Base-by-base conservation (phyloP, 495 filamentous ascomycete genomes). In the Podospora conica region DNA sequence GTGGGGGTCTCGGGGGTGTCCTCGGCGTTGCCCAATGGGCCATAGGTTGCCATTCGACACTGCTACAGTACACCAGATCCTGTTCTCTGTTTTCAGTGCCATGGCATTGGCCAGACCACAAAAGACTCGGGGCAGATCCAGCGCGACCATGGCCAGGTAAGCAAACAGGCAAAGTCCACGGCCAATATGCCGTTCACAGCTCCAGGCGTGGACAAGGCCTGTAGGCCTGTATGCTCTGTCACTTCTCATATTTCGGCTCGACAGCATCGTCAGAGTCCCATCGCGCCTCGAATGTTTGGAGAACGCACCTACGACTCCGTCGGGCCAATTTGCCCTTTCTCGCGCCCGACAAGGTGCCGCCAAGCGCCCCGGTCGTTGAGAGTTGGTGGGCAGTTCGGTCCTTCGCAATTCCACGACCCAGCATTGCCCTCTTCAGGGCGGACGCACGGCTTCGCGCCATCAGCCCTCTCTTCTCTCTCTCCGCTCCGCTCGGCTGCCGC, bases 351-450 rank as follows among this genome's bases (percentile, higher is more conserved):
- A 27, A 61, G 18, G 15, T 33, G 11, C 60, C 22, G 18, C 60
- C 60, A 18, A 48, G 60, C 40, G 60, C 33, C 60, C 60, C 23
- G 53, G 40, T 22, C 24, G 60, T 33, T 54, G 60, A 24, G 60
- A 59, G 27, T 18, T 29, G 56, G 56, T 21, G 29, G 29, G 28
- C 29, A 31, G 29, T 48, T 48, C 40, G 40, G 40, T 48, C 56
- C 33, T 65, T 55, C 21, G 63, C 57, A 65, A 65, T 65, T 65
- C 63, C 63, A 24, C 22, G 55, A 40, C 25, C 63, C 63, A 59
- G 57, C 58, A 12, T 54, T 65, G 22, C 18, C 31, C 25, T 28
- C 31, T 18, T 53, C 31, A n/a, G 29, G 63, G 23, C 57, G 18
- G 48, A 48, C 40, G 40, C 40, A 48, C 40, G 40, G 40, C 40